Base-by-base conservation (phyloP, 768 basidiomycete species). In the Agaricus blazei region DNA sequence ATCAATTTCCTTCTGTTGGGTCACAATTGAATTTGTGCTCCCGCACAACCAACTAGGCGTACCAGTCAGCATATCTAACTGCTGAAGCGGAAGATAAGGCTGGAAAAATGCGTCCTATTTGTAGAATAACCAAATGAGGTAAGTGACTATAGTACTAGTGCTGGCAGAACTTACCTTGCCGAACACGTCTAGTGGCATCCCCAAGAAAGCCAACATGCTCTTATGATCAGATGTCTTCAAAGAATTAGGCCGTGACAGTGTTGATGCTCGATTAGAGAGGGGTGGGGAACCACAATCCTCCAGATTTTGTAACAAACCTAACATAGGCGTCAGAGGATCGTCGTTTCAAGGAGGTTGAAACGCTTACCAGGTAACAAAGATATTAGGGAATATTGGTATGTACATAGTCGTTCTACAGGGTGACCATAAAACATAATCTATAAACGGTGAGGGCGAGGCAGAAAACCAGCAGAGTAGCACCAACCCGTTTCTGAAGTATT, bases 361-460 rank as follows among this genome's bases (percentile, higher is more conserved):
- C 9, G 64, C 79, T 46, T 49, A 91, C 92, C 90, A 9, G 96
- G 96, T 58, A 98, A 79, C 7, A 98, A 77, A 0, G 96, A 93
- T 46, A 97, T 82, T n/a, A 98, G 77, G 0, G 94, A 96, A 68
- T 99, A 99, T 68, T 99, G 97, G 65, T 93, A 98, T 26, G 94
- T 98, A 72, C 96, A 98, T 19, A 99, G 72, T 45, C 86, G 85
- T 70, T 99, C 97, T 2, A 98, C 96, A 0, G 96, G 96, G 65
- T 96, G 92, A 5, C 95, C 95, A 64, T 82, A 97, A 69, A 99
- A 95, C 86, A 98, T 88, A 56, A 98, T 89, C 93, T 96, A 65
- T 4, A 27, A 42, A 8, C 36, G 26, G 51, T 23, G 15, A 62
- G 49, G 38, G 56, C 9, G 37, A 15, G 46, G 34, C 19, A 31